Base-by-base conservation (phyloP, 148 eudicot genomes). In the Camellia granthamiana region DNA sequence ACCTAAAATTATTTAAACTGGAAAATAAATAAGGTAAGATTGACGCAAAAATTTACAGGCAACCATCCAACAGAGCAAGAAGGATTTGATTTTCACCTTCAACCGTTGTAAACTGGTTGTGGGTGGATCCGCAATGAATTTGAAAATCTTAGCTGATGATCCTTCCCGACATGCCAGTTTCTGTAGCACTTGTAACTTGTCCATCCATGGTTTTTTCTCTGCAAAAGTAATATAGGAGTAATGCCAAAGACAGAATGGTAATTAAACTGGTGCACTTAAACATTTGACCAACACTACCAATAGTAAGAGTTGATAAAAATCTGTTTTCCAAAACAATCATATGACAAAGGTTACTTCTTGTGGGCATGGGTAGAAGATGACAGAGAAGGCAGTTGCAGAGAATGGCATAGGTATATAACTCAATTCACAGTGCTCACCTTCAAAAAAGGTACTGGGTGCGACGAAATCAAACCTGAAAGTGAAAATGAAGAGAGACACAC, bases 131-230 rank as follows among this genome's bases (percentile, higher is more conserved):
- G 99, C 99, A 82, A 96, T 89, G 81, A 98, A 98, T 90, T 96
- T 96, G 81, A 96, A 96, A 81, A 96, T 90, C 79, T 83, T 92
- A 73, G 98, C 83, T 42, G 97, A 88, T 80, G 88, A 87, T 65
- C 91, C 93, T 71, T 75, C 81, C 82, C 81, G 89, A 79, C 91
- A 84, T 73, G 93, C 98, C 78, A 91, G 54, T 77, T 91, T 90
- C 52, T 96, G 99, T 67, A 96, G 76, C 79, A 90, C 88, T 69
- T 83, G 88, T 63, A 96, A 83, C 83, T 87, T 94, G 83, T 94
- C 99, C 99, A 96, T 96, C 99, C 99, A 96, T 77, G 98, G 95
- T 80, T 90, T 92, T 83, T 85, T 94, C 82, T 93, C 99, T 95
- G 80, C 58, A 84, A 78, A 51, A 4, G 1, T 61, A 41, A 21